phyloP scores from a whole-genome alignment of 495 filamentous ascomycete genomes.

The Aspergillus haitiensis region DNA sequence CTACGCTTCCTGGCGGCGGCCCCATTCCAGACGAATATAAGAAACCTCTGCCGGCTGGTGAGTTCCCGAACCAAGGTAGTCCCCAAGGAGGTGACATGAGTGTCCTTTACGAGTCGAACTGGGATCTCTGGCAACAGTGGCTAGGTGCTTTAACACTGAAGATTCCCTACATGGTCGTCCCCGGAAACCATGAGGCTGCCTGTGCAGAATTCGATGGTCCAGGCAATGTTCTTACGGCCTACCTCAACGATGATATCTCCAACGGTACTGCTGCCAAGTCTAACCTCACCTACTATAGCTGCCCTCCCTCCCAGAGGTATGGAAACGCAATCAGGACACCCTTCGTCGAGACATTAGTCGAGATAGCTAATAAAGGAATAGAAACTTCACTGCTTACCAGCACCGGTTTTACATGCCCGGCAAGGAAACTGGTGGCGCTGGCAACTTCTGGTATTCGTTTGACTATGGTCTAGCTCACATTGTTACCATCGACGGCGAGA shows the following conservation, averaged over 20 bases:
- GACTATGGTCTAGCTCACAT: constrained; percentile 55
- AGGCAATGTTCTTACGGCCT: constrained; percentile 47
- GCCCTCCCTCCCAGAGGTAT: constrained; percentile 52
- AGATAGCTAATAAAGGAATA: constrained; percentile 1
- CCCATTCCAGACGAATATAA: constrained; percentile 39
- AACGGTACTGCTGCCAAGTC: constrained; percentile 31
- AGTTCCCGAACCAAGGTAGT: constrained; percentile 48
- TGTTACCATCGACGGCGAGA: constrained; percentile 51
- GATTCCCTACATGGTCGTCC: constrained; percentile 21
- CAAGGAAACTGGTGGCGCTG: constrained; percentile 45
- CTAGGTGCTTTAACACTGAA: constrained; percentile 42
- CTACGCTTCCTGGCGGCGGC: constrained; percentile 21
- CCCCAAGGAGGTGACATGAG: constrained; percentile 42
- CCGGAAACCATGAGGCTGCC: constrained; percentile 20
- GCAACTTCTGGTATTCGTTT: constrained; percentile 61
- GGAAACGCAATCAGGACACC: no score
- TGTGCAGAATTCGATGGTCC: constrained; percentile 52
- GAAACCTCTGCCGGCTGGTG: constrained; percentile 46
- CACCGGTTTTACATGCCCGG: constrained; percentile 55
- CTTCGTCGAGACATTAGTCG: no score
- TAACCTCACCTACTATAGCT: constrained; percentile 53
- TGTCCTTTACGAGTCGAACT: constrained; percentile 49
- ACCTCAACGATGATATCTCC: constrained; percentile 39
- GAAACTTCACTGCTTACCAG: constrained; percentile 57
- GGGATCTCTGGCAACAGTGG: constrained; percentile 53